A percentile compares a stretch with the other conserved stretches of the same genome.
phyloP scores from a whole-genome alignment of 805 yeast species.

The Saturnispora zaruensis region DNA sequence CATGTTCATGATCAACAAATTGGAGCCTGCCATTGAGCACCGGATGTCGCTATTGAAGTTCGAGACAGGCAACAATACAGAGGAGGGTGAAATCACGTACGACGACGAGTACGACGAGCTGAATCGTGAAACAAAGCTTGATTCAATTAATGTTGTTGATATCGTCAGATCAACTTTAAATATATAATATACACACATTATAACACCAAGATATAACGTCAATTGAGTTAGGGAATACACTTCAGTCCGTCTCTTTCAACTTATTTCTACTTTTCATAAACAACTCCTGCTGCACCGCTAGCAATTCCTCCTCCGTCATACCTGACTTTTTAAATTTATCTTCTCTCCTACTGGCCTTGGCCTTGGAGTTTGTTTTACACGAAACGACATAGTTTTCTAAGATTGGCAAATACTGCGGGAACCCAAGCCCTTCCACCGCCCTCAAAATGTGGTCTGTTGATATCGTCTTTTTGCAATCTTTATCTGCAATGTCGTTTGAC shows the following conservation, averaged over 20 bases:
- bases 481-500: constrained; percentile 92
- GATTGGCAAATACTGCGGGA: constrained; percentile 73
- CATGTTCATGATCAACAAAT: constrained; percentile 32
- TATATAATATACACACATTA: constrained; percentile 10
- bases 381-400: constrained; percentile 72
- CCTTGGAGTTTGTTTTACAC: constrained; percentile 81
- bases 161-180: constrained; percentile 23
- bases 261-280: constrained; percentile 46
- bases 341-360: constrained; percentile 73
- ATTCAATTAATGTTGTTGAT: constrained; percentile 26
- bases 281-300: constrained; percentile 86
- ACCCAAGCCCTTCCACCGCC: constrained; percentile 83
- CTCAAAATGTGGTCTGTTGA: constrained; percentile 93
- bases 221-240: neutral
- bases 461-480: constrained; percentile 91
- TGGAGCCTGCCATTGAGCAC: constrained; percentile 36
- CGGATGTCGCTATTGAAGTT: constrained; percentile 35
- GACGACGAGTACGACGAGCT: constrained; percentile 26
- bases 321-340: constrained; percentile 93
- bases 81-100: constrained; percentile 16
- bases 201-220: neutral
- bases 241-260: constrained; percentile 18
- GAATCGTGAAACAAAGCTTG: constrained; percentile 27
- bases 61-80: constrained; percentile 21
- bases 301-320: constrained; percentile 81